These are phyloP conservation scores for Pontederia paniculata DNA, from an alignment of 176 grass and related monocot genomes.

Conservation along the genomic window DNA sequence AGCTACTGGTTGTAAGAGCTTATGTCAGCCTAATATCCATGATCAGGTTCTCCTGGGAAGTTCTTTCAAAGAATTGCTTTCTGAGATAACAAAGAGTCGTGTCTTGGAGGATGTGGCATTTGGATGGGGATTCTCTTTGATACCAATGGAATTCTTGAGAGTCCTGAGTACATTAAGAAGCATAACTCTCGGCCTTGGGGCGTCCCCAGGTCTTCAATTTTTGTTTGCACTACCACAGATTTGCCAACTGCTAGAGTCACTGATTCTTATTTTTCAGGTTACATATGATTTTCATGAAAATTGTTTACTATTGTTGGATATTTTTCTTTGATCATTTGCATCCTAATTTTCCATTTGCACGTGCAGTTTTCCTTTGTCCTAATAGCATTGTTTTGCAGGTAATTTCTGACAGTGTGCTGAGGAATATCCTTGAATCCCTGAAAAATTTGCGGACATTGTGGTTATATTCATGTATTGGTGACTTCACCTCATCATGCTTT, in stretches of 20 bases:
- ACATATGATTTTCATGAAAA: not conserved
- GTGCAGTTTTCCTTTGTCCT: not conserved
- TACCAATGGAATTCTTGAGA: constrained; percentile 32
- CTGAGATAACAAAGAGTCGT: constrained; percentile 29
- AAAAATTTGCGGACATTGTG: constrained; percentile 38
- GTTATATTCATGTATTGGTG: constrained; percentile 46
- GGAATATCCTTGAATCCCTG: constrained; percentile 46
- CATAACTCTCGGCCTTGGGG: constrained; percentile 55
- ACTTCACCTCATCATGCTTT: constrained; percentile 46
- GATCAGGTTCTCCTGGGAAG: constrained; percentile 23
- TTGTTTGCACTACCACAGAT: constrained; percentile 47
- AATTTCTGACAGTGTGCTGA: constrained; percentile 49
- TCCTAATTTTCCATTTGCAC: no score
- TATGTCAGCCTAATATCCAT: constrained; percentile 5
- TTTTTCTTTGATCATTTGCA: not conserved
- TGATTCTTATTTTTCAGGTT: constrained; percentile 79
- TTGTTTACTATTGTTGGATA: constrained; percentile 1
- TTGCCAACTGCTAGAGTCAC: constrained; percentile 56
- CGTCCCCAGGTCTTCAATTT: constrained; percentile 50
- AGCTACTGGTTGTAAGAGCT: constrained; percentile 55
- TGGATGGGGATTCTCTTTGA: constrained; percentile 70
- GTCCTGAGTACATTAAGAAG: constrained; percentile 42
- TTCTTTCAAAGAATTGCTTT: constrained; percentile 28
- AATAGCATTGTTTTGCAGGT: constrained; percentile 39
- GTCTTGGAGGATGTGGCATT: constrained; percentile 58